Base-by-base conservation (phyloP, 768 basidiomycete species). In the Mycena floridula region DNA sequence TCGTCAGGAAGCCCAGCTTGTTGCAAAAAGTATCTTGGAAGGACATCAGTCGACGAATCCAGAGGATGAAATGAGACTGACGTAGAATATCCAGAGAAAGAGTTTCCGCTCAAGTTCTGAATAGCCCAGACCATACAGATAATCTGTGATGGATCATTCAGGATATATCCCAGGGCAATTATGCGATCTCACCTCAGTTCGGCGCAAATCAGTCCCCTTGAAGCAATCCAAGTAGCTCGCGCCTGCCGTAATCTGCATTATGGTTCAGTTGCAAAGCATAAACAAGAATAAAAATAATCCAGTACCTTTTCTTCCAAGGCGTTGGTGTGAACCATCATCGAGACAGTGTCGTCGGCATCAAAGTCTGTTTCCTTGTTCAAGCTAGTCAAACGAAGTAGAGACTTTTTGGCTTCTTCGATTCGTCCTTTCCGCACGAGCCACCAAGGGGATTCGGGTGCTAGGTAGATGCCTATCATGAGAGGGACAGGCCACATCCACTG, bases 401-500 rank as follows among this genome's bases (percentile, higher is more conserved):
- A 40, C 23, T 27, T 47, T 36, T 49, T 46, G 1, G 62, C 62
- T 0, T 61, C 56, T 9, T 55, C 58, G 2, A 54, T 3, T 8
- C 54, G 46, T 35, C 61, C 61, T 27, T 55, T 53, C 5, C 63
- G 59, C 2, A 64, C 63, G 6, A 64, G 52, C 62, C 62, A 64
- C 62, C 62, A 64, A 0, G 61, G 63, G 0, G 53, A 55, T 42
- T 64, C 63, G 0, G 63, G 61, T 2, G 60, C 60, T 24, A 63
- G 60, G 1, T 53, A 50, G 25, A 64, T 53, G 13, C 63, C 63
- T 4, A 54, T 40, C 37, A 64, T 43, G 37, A 64, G 54, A 3
- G 63, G 52, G 32, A 57, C 23, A 0, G 61, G 63, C 47, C 62
- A 63, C 30, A 64, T 58, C 58, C 61, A 64, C 28, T 64, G 63